Evolutionary conservation across 148 eudicot genomes (phyloP).

Genomic region (Polygonum maritimum): DNA sequence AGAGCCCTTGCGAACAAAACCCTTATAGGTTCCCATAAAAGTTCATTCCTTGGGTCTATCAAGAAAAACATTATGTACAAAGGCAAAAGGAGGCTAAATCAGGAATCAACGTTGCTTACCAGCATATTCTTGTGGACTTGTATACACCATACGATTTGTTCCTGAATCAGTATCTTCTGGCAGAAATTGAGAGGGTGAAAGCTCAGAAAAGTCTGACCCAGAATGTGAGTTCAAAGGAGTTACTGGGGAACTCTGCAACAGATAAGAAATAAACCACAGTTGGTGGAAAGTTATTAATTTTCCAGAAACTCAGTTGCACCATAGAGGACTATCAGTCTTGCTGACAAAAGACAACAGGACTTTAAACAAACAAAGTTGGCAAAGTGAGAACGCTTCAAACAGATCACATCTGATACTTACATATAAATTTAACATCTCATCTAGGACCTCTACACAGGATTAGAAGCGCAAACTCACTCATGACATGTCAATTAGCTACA

Average conservation of each 20-base stretch:
- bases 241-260: constrained; percentile 68
- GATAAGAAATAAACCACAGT: constrained; percentile 17
- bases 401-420: not conserved
- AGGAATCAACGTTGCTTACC: not conserved
- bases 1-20: not conserved
- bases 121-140: not conserved
- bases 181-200: constrained; percentile 40
- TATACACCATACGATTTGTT: constrained; percentile 18
- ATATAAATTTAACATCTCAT: not conserved
- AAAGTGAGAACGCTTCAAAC: not conserved
- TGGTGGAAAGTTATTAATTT: not conserved
- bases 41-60: not conserved
- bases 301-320: not conserved
- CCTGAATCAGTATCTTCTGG: constrained; percentile 46
- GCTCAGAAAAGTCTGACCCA: constrained; percentile 51
- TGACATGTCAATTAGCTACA: not conserved
- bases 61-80: too few species aligned
- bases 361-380: not conserved
- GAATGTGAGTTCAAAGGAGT: constrained; percentile 47
- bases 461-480: not conserved
- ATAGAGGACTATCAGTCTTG: not conserved
- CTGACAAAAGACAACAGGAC: not conserved
- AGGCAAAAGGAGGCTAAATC: not conserved
- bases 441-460: not conserved
- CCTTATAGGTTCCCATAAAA: too few species aligned